A percentile compares a stretch with the other conserved stretches of the same genome.
These are phyloP conservation scores for Jatropha podagrica DNA, from an alignment of 441 rosid species.

Conservation along the genomic window DNA sequence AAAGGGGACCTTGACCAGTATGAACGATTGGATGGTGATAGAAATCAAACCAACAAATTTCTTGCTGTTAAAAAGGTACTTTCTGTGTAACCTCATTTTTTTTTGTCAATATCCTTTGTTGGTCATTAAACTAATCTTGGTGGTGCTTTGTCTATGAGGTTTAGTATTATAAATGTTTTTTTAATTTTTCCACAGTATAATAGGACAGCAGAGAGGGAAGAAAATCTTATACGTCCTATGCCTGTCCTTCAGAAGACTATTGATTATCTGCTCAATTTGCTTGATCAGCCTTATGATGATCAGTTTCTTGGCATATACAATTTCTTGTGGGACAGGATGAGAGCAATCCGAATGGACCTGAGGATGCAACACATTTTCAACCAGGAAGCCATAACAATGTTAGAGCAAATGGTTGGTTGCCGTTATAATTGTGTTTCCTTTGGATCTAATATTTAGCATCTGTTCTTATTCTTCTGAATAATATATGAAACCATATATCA, in stretches of 20 bases:
- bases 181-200: constrained; percentile 54
- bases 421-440: constrained; percentile 7
- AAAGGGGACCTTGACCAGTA: constrained; percentile 97
- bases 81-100: neutral
- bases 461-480: neutral
- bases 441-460: neutral
- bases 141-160: constrained; percentile 1
- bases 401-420: constrained; percentile 92
- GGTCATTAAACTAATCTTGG: constrained; percentile 18
- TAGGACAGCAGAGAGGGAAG: constrained; percentile 97
- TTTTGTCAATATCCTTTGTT: constrained; percentile 4
- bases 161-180: constrained; percentile 29
- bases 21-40: constrained; percentile 93
- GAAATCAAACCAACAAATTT: constrained; percentile 79
- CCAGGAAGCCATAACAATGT: constrained; percentile 74
- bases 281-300: constrained; percentile 79
- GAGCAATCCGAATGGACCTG: constrained; percentile 95
- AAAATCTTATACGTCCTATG: constrained; percentile 86
- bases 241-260: constrained; percentile 79
- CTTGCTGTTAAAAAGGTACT: constrained; percentile 91
- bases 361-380: constrained; percentile 97
- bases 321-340: constrained; percentile 99
- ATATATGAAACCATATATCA: neutral
- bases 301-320: constrained; percentile 84
- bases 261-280: constrained; percentile 76